These are phyloP conservation scores for Cercophora sp. DNA, from an alignment of 495 filamentous ascomycete species.

Conservation along the genomic window DNA sequence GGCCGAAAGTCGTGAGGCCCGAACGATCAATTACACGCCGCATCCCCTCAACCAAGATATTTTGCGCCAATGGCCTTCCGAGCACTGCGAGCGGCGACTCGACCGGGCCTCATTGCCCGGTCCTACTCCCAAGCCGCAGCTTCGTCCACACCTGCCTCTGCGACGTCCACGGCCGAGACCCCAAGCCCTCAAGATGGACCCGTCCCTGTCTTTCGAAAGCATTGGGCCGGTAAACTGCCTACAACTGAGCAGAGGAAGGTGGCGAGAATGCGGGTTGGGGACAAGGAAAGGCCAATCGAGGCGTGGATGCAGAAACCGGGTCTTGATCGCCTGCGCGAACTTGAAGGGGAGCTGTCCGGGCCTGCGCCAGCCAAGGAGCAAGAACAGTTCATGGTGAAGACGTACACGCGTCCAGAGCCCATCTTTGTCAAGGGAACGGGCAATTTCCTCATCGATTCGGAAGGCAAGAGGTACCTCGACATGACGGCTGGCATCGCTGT, in stretches of 20 bases:
- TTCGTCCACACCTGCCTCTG: too few species aligned
- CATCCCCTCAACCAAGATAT: background rate
- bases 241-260: too few species aligned
- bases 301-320: too few species aligned
- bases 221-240: too few species aligned
- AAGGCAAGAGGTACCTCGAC: slow-evolving; percentile 85
- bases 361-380: slow-evolving; percentile 68
- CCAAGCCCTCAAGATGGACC: too few species aligned
- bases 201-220: too few species aligned
- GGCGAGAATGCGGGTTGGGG: too few species aligned
- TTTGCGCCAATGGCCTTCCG: slow-evolving; percentile 26
- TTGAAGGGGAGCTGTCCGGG: too few species aligned
- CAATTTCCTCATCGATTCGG: slow-evolving; percentile 83
- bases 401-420: slow-evolving; percentile 85
- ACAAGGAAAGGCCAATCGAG: too few species aligned
- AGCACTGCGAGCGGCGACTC: slow-evolving; percentile 27
- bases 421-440: slow-evolving; percentile 86
- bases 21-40: background rate
- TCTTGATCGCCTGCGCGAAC: too few species aligned
- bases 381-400: slow-evolving; percentile 85
- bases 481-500: slow-evolving; percentile 96
- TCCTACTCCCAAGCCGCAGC: slow-evolving; percentile 28
- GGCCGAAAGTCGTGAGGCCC: background rate
- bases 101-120: slow-evolving; percentile 17
- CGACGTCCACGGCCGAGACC: too few species aligned